Evolutionary conservation across 2,329 filamentous ascomycete species (phyloP).

Genomic region (Fusarium ramigenum): DNA sequence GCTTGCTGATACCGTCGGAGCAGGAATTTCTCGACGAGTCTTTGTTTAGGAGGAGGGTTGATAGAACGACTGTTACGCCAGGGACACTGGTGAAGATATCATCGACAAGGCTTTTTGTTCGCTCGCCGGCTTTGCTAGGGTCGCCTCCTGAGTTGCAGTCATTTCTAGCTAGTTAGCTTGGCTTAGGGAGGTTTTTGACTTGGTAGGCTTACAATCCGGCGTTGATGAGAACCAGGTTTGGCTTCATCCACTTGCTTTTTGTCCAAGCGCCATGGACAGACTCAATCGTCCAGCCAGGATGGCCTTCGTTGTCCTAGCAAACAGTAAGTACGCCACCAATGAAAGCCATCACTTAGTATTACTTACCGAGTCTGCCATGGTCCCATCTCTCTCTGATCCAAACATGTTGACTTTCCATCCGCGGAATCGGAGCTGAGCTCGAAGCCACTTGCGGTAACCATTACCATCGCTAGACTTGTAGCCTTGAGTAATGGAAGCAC

Average conservation of each 20-base stretch:
- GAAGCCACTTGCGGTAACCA: background rate
- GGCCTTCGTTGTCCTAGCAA: background rate
- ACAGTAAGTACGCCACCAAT: too few species aligned
- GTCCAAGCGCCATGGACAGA: background rate
- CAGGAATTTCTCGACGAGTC: background rate
- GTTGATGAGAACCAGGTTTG: background rate
- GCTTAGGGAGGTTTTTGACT: accelerated
- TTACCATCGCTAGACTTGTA: background rate
- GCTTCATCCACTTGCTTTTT: background rate
- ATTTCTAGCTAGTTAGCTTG: background rate
- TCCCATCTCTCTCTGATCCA: background rate
- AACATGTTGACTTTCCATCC: constrained; percentile 4
- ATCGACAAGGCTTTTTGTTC: background rate
- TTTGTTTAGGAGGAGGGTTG: background rate
- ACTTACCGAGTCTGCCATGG: background rate
- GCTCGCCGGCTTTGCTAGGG: background rate
- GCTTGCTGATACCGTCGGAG: background rate
- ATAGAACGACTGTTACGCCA: background rate
- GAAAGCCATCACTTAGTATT: background rate
- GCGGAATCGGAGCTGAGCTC: background rate
- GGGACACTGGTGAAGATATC: background rate
- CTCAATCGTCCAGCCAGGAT: background rate
- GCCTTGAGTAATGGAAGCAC: background rate
- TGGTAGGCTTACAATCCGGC: background rate
- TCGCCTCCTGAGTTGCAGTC: background rate